Evolutionary conservation across 345 rosid genomes (phyloP).

Genomic region (Orychophragmus violaceus): DNA sequence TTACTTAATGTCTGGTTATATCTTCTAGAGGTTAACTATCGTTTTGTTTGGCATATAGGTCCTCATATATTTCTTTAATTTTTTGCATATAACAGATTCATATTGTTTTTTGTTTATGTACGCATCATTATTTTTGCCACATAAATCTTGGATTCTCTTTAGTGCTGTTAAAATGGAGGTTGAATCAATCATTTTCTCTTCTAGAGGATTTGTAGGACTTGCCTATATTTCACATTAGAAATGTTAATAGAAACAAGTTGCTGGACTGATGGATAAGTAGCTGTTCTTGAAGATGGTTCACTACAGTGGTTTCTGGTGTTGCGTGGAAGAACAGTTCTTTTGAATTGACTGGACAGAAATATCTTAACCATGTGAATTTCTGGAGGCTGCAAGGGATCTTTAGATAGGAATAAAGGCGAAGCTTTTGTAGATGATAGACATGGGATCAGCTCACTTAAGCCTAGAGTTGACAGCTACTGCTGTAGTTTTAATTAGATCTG

Average conservation of each 20-base stretch:
- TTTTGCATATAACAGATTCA: background rate
- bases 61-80: background rate
- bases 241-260: background rate
- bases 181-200: background rate
- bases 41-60: constrained; percentile 19
- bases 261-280: constrained; percentile 16
- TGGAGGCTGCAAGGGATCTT: constrained; percentile 9
- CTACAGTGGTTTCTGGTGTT: constrained; percentile 9
- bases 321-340: background rate
- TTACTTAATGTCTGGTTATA: background rate
- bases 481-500: background rate
- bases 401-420: constrained; percentile 4
- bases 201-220: background rate
- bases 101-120: background rate
- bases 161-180: background rate
- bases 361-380: background rate
- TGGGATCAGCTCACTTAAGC: background rate
- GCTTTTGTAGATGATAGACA: background rate
- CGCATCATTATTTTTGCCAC: background rate
- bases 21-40: constrained; percentile 1
- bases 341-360: constrained; percentile 6
- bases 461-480: background rate
- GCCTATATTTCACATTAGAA: constrained; percentile 4
- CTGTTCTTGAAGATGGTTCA: constrained; percentile 6
- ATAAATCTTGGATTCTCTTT: background rate